phyloP scores from a whole-genome alignment of 805 yeast genomes.

The Candida easanensis region DNA sequence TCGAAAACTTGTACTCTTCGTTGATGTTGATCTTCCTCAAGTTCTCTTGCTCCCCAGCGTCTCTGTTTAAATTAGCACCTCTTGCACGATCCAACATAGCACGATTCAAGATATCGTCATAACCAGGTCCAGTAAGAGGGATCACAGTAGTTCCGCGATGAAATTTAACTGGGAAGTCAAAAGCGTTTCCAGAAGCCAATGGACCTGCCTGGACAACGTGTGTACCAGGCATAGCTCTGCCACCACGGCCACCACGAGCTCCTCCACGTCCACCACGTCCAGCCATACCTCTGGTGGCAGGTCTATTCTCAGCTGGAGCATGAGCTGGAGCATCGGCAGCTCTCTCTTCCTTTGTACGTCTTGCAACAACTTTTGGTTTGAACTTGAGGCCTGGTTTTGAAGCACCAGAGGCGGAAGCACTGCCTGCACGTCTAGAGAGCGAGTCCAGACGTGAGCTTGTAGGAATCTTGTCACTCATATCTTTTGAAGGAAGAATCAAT shows the following conservation, averaged over 20 bases:
- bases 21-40: slow-evolving; percentile 59
- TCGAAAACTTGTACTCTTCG: slow-evolving; percentile 46
- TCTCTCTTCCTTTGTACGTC: slow-evolving; percentile 81
- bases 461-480: slow-evolving; percentile 26
- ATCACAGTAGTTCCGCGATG: no score
- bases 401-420: slow-evolving; percentile 28
- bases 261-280: slow-evolving; percentile 19
- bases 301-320: slow-evolving; percentile 11
- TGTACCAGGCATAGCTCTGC: slow-evolving; percentile 39
- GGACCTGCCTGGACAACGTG: slow-evolving; percentile 74
- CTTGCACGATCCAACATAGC: no score
- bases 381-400: slow-evolving; percentile 64
- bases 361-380: slow-evolving; percentile 82
- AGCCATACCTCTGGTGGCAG: slow-evolving; percentile 4
- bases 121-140: no score
- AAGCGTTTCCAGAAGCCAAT: slow-evolving; percentile 50
- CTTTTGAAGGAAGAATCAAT: not conserved
- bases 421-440: slow-evolving; percentile 29
- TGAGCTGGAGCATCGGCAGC: slow-evolving; percentile 64
- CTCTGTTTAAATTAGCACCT: no score
- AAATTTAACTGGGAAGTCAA: slow-evolving; percentile 27
- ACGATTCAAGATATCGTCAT: no score
- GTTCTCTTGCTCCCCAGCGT: slow-evolving; percentile 40
- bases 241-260: slow-evolving; percentile 24
- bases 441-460: slow-evolving; percentile 36